Percentiles rank a stretch among this genome's conserved stretches.
Evolutionary conservation across 768 basidiomycete genomes (phyloP).

Genomic region (Lactarius trivialis): DNA sequence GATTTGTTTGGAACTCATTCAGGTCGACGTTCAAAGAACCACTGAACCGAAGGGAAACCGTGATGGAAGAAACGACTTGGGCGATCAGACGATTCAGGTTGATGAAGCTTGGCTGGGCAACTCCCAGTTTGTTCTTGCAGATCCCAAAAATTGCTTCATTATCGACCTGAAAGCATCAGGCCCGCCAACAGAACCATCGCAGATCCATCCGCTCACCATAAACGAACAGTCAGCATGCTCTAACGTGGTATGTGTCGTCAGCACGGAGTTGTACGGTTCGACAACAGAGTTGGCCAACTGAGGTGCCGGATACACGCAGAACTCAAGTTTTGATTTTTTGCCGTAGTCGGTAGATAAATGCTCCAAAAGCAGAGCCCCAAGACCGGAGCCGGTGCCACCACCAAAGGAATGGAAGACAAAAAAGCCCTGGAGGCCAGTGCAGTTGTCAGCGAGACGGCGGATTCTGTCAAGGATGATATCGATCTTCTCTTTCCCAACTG

Average conservation of each 20-base stretch:
- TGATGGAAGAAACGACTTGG: conserved; percentile 47
- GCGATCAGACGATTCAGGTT: conserved; percentile 63
- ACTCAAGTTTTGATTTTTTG: conserved; percentile 98
- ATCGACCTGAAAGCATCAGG: conserved; percentile 32
- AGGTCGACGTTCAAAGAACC: conserved; percentile 61
- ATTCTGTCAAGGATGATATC: conserved; percentile 96
- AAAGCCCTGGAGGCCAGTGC: conserved; percentile 97
- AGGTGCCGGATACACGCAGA: conserved; percentile 93
- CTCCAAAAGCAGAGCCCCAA: conserved; percentile 95
- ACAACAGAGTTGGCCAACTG: conserved; percentile 93
- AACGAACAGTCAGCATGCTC: conserved; percentile 99
- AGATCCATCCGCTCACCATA: conserved; percentile 53
- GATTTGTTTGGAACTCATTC: conserved; percentile 67
- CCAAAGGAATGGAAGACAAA: conserved; percentile 99
- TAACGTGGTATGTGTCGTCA: conserved; percentile 97
- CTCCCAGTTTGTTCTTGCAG: conserved; percentile 48
- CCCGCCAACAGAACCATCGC: not conserved
- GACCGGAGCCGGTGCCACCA: conserved; percentile 98
- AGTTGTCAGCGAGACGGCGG: conserved; percentile 95
- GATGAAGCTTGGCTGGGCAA: conserved; percentile 50
- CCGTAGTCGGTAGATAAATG: conserved; percentile 96
- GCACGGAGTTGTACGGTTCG: conserved; percentile 96
- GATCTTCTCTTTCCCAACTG: conserved; percentile 96
- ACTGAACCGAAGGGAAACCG: conserved; percentile 50
- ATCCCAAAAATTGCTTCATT: conserved; percentile 66